Percentiles rank a stretch among this genome's conserved stretches.
Evolutionary conservation across 1,284 basidiomycete genomes (phyloP).

Genomic region (Termitomyces sp.): DNA sequence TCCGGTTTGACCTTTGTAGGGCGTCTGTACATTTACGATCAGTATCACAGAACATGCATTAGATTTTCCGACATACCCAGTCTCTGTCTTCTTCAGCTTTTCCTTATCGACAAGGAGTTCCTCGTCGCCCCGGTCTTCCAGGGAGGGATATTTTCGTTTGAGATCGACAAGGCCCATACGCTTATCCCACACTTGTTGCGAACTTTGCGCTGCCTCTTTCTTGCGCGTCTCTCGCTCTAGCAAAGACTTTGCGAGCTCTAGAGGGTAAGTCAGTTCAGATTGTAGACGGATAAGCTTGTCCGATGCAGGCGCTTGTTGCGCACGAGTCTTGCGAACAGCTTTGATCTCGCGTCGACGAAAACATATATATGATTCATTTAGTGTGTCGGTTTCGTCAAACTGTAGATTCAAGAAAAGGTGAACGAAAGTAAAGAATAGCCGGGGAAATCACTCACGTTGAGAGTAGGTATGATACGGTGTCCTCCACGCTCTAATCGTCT

Average conservation of each 20-base stretch:
- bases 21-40: conserved; percentile 29
- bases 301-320: conserved; percentile 83
- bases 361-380: conserved; percentile 95
- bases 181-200: conserved; percentile 73
- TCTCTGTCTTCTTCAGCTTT: conserved; percentile 56
- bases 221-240: conserved; percentile 75
- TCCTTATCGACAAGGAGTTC: conserved; percentile 79
- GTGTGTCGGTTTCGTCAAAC: conserved; percentile 89
- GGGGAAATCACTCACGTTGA: conserved; percentile 56
- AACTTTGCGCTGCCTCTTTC: conserved; percentile 54
- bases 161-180: conserved; percentile 74
- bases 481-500: conserved; percentile 71
- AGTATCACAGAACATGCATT: conserved; percentile 3
- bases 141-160: conserved; percentile 69
- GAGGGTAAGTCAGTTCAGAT: conserved; percentile 66
- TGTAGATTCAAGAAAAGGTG: conserved; percentile 25
- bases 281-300: conserved; percentile 84
- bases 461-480: conserved; percentile 70
- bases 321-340: conserved; percentile 89
- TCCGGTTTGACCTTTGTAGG: conserved; percentile 48
- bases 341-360: conserved; percentile 96
- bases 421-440: not conserved
- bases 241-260: conserved; percentile 70
- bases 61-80: conserved; percentile 34
- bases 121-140: conserved; percentile 76